A percentile compares a stretch with the other conserved stretches of the same genome.
phyloP scores from a whole-genome alignment of 257 asterid species.

The Jacaranda copaia region DNA sequence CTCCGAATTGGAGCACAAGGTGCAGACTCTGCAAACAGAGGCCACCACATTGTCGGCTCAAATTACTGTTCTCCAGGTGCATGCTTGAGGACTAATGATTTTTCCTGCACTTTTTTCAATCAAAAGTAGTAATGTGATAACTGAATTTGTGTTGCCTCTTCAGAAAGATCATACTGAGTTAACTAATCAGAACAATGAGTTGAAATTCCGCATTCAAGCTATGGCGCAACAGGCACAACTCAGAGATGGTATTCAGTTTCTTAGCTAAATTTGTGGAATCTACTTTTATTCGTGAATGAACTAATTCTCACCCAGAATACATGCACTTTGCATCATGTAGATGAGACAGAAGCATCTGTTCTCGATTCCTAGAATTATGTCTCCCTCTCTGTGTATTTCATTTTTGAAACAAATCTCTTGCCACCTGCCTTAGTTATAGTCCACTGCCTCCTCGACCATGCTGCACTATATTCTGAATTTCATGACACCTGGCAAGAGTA shows the following conservation, averaged over 20 bases:
- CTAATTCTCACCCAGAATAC: neutral
- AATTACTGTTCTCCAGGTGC: constrained; percentile 77
- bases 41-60: constrained; percentile 78
- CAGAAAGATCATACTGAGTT: constrained; percentile 75
- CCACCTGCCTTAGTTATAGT: no score
- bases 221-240: constrained; percentile 89
- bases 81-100: constrained; percentile 5
- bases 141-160: constrained; percentile 24
- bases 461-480: no score
- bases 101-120: constrained; percentile 19
- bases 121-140: constrained; percentile 9
- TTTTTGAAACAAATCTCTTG: no score
- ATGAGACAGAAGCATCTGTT: no score
- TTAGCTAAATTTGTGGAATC: neutral
- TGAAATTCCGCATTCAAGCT: constrained; percentile 85
- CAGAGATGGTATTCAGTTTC: constrained; percentile 70
- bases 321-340: no score
- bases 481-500: no score
- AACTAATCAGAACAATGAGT: constrained; percentile 76
- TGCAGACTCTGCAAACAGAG: constrained; percentile 82
- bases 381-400: no score
- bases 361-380: no score
- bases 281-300: constrained; percentile 1
- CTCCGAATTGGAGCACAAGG: constrained; percentile 91
- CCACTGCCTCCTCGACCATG: no score